A percentile compares a stretch with the other conserved stretches of the same genome.
Conservation (phyloP, 192 early-diverging fungal genomes). For the Chytriomyces confervae region DNA sequence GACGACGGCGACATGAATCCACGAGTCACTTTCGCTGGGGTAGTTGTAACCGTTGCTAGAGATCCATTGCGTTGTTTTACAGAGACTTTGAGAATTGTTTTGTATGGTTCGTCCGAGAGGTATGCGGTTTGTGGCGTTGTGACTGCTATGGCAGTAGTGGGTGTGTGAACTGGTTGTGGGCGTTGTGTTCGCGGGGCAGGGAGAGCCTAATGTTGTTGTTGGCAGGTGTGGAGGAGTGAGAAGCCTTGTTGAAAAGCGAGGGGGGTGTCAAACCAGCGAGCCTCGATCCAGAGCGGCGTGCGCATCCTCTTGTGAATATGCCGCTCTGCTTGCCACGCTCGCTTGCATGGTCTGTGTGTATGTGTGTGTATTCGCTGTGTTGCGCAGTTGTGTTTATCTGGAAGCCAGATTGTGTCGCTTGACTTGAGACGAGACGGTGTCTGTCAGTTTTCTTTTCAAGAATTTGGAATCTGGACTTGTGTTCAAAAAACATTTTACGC, state of each 20-base stretch:
- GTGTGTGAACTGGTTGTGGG: background rate
- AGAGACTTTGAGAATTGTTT: slow-evolving; percentile 11
- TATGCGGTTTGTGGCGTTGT: background rate
- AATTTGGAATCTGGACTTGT: background rate
- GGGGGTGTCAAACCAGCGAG: background rate
- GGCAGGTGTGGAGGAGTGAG: too few relatives aligned
- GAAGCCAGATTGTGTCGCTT: too few relatives aligned
- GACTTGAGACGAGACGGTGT: background rate
- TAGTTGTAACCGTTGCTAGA: slow-evolving; percentile 34
- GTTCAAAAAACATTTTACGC: background rate
- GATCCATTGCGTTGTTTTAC: slow-evolving; percentile 31
- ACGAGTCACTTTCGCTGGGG: slow-evolving; percentile 29
- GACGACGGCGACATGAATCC: slow-evolving; percentile 14
- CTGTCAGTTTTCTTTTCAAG: too few relatives aligned
- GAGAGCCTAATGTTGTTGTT: background rate
- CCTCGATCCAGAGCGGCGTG: background rate
- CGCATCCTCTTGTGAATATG: background rate
- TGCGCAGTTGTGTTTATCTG: background rate
- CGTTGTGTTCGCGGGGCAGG: background rate
- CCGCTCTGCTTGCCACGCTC: background rate
- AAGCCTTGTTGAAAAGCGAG: too few relatives aligned
- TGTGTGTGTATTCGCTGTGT: background rate
- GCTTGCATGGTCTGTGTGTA: background rate
- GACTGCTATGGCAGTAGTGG: background rate
- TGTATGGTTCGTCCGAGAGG: background rate